Conservation (phyloP, 305 asterid species). For the Rubia tinctorum region DNA sequence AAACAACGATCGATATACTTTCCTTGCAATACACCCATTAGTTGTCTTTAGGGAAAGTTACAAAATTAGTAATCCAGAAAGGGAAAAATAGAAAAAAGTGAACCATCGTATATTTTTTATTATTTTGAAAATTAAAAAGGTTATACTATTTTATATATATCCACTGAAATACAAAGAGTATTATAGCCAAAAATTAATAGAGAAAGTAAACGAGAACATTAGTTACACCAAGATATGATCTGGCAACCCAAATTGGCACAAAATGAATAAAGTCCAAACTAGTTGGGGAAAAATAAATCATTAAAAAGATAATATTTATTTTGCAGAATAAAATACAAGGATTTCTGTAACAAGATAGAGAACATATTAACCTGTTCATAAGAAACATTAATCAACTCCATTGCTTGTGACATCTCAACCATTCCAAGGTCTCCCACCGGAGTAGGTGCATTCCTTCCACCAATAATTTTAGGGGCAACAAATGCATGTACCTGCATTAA, state of each 20-base stretch:
- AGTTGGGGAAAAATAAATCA: background rate
- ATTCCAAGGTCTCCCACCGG: conserved; percentile 98
- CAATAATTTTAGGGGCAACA: conserved; percentile 94
- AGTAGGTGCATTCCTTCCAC: conserved; percentile 91
- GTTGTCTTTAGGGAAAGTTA: background rate
- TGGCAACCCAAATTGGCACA: background rate
- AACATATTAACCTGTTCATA: conserved; percentile 68
- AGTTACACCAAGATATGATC: background rate
- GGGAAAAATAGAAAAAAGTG: background rate
- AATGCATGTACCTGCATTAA: conserved; percentile 82
- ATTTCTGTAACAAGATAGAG: background rate
- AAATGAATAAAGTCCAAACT: no score
- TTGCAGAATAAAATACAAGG: conserved; percentile 1
- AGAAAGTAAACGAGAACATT: background rate
- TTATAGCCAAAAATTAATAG: background rate
- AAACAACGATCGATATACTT: background rate
- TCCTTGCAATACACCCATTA: background rate
- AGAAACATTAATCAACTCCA: conserved; percentile 72
- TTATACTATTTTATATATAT: background rate
- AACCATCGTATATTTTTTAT: background rate
- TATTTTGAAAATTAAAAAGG: background rate
- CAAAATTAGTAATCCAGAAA: background rate
- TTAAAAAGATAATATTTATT: background rate
- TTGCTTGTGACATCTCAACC: conserved; percentile 99
- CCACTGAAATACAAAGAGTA: background rate